phyloP scores from a whole-genome alignment of 2,329 filamentous ascomycete genomes.

The Hypoxylon rubiginosum region DNA sequence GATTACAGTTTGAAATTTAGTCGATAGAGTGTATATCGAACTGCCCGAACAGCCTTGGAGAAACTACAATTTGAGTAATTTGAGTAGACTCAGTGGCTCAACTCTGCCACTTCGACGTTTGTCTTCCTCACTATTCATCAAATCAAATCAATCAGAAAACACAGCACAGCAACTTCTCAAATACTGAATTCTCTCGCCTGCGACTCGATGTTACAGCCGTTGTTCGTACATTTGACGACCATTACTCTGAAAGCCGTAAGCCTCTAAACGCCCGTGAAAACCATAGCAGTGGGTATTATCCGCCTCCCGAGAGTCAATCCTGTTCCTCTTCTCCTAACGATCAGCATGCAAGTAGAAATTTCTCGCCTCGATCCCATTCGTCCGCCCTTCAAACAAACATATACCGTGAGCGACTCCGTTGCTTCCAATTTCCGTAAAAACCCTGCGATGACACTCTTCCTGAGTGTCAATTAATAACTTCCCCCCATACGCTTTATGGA shows the following conservation, averaged over 20 bases:
- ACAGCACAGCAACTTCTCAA: neutral
- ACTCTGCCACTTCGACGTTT: no score
- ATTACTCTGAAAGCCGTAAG: constrained; percentile 32
- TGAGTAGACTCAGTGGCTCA: no score
- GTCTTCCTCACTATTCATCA: neutral
- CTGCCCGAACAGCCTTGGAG: no score
- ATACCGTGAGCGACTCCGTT: constrained; percentile 3
- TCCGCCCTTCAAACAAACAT: constrained; percentile 8
- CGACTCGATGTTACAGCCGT: constrained; percentile 15
- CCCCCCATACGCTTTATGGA: neutral
- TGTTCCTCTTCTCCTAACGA: constrained; percentile 28
- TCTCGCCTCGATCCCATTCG: neutral
- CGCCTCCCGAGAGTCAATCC: constrained; percentile 40
- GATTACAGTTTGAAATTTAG: neutral
- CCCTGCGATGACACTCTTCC: constrained; percentile 9
- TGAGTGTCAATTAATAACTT: constrained; percentile 4
- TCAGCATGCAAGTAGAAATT: constrained; percentile 22
- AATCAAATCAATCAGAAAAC: neutral
- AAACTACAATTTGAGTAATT: no score
- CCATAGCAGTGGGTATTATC: constrained; percentile 48
- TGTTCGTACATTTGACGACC: constrained; percentile 5
- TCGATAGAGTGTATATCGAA: neutral
- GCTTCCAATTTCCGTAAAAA: constrained; percentile 20
- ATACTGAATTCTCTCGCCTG: constrained; percentile 3
- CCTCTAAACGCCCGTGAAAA: constrained; percentile 29